phyloP scores from a whole-genome alignment of 176 grass and related monocot genomes.

The Miscanthus lutarioriparius region DNA sequence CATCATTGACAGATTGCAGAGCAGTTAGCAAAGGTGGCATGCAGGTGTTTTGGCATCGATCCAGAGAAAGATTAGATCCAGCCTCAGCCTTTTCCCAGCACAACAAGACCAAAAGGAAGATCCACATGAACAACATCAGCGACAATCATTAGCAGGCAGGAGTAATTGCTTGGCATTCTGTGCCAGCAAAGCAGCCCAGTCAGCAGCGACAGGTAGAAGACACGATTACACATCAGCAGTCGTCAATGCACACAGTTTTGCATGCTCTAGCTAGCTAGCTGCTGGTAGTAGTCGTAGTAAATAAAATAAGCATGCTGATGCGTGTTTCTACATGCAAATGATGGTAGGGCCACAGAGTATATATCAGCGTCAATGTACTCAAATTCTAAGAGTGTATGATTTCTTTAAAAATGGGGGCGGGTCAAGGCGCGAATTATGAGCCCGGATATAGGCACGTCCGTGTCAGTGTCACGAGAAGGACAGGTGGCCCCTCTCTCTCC shows the following conservation, averaged over 20 bases:
- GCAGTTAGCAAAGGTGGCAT: constrained; percentile 6
- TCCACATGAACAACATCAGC: constrained; percentile 16
- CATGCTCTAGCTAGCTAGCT: no score
- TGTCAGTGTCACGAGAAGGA: constrained; percentile 45
- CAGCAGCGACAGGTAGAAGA: background rate
- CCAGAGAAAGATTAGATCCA: constrained; percentile 34
- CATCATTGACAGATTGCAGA: constrained; percentile 36
- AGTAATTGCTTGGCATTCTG: constrained; percentile 2
- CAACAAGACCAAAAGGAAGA: constrained; percentile 38
- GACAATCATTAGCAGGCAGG: constrained; percentile 39
- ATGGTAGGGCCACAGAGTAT: background rate
- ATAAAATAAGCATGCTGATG: background rate
- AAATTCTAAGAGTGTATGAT: constrained; percentile 28
- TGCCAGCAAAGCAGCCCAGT: background rate
- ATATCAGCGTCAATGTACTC: constrained; percentile 27
- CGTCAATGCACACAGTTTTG: background rate
- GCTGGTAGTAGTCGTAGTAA: background rate
- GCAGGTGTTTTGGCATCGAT: constrained; percentile 25
- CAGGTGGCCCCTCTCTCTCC: background rate
- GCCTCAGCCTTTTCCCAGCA: background rate
- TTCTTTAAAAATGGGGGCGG: background rate
- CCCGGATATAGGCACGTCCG: constrained; percentile 41
- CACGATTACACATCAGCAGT: background rate
- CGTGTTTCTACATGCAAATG: background rate
- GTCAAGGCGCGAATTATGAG: constrained; percentile 48